Evolutionary conservation across 805 yeast genomes (phyloP), one percentile per base, ranked within the genome.

Genomic region (Vanderwaltozyma tropicalis): DNA sequence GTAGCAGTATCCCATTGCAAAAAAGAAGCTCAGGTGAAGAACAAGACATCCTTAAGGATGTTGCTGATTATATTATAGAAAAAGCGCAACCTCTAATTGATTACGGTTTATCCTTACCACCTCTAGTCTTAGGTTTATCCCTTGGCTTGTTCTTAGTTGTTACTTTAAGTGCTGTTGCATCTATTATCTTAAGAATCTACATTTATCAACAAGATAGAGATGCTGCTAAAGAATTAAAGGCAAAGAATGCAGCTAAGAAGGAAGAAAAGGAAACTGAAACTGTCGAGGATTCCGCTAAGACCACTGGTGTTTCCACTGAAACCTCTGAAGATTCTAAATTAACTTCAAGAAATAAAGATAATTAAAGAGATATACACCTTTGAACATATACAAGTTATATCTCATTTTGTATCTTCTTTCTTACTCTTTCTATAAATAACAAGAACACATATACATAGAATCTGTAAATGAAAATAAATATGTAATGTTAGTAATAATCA

Each of bases 271-370:
- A 7, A 29, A 8, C 20, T 5, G n/a, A n/a, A n/a, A n/a, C n/a
- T n/a, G n/a, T n/a, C n/a, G 9, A 29, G 9, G 15, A 7, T 5
- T 6, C 32, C 9, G 32, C 32, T 19, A 29, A 11, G 6, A 29
- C 32, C 22, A 8, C 30, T 9, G 30, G 32, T 16, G 25, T n/a
- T n/a, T n/a, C n/a, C n/a, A n/a, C 16, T 16, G 29, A 21, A 14
- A 17, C 17, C 20, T 12, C 13, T 5, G 29, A 28, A 15, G 22
- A 34, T 20, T 11, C 20, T 9, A 30, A 34, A 22, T 32, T 20
- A 17, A 37, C 18, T 14, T 37, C 17, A 22, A 33, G 34, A 32
- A 32, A 32, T 24, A 24, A 24, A 24, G 9, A 11, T 24, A 24
- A 24, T n/a, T 24, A 11, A 24, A 8, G 12, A n/a, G n/a, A n/a